Evolutionary conservation across 2,329 filamentous ascomycete species (phyloP), one percentile per base, ranked within the genome.

Genomic region (Dothideomycetes sp.): DNA sequence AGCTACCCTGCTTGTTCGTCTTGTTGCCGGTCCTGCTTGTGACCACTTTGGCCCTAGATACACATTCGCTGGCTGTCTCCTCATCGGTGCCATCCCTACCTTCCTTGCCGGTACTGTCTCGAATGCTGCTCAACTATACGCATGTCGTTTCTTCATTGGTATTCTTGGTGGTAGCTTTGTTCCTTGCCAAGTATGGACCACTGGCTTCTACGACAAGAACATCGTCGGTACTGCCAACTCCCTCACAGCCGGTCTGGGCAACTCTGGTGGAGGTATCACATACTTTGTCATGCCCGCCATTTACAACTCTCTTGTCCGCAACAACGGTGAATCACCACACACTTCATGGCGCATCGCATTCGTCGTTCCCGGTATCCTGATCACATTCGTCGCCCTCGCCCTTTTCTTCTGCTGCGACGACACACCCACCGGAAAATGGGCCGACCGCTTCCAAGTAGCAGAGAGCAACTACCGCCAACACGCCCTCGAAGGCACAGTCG

Each of bases 221-320:
- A 73, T 94, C 18, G 82, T 94, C 13, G 88, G 88, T 33, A 88
- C 84, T 5, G 84, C 86, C 46, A 95, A 94, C 56, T 82, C 85
- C 3, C 64, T 94, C 13, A 81, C 86, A 1, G 88, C 80, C 29
- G 88, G 88, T 11, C 81, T 84, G 66, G 88, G 87, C 37, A 94
- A 94, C 52, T 75, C 84, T 18, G 87, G 88, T 44, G 88, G 87
- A 48, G 88, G 88, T 42, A 82, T 94, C 50, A 94, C 87, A 2
- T 94, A 94, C 65, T 93, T 94, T 60, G 75, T 89, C 52, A 94
- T 94, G 86, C 87, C 88, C 2, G 84, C 84, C 4, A 79, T 94
- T 43, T 91, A 82, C 61, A 82, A 93, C 60, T 84, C 82, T 0
- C 69, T 94, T 16, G 73, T 83, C 16, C 53, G 63, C 5, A 55